Percentiles rank a stretch among this genome's conserved stretches.
Evolutionary conservation across 352 stramenopile species (phyloP).

Genomic region (Phytophthora ohioensis): DNA sequence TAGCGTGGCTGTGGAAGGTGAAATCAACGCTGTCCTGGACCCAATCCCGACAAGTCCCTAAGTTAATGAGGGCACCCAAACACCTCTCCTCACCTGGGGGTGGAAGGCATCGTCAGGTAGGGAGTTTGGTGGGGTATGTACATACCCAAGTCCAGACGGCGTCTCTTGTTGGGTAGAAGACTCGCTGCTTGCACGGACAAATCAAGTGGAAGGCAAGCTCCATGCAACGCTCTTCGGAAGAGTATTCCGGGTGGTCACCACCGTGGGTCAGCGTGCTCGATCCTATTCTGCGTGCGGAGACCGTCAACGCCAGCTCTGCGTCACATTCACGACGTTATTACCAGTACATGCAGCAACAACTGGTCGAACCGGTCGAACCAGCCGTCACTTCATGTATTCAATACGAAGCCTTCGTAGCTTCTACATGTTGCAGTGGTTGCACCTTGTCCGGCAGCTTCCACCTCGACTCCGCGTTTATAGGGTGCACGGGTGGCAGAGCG

Average conservation of each 20-base stretch:
- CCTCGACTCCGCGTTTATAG: too few species aligned
- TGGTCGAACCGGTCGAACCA: not conserved
- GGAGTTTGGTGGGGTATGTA: too few species aligned
- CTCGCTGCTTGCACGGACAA: not conserved
- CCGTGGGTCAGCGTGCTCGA: too few species aligned
- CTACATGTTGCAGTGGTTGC: not conserved
- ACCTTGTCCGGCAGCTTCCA: not conserved
- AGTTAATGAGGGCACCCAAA: too few species aligned
- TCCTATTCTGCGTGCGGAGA: slow-evolving; percentile 1
- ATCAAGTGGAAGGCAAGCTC: slow-evolving; percentile 12
- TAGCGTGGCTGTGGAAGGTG: too few species aligned
- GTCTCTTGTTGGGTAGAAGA: not conserved
- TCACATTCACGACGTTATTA: not conserved
- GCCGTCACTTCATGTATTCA: not conserved
- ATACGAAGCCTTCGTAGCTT: not conserved
- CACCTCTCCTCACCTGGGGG: too few species aligned
- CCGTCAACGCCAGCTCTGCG: not conserved
- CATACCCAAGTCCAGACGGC: not conserved
- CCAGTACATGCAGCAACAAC: not conserved
- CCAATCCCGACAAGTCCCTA: too few species aligned
- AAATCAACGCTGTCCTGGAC: too few species aligned
- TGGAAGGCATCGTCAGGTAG: too few species aligned
- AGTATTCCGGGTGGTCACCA: too few species aligned
- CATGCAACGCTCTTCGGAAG: not conserved
- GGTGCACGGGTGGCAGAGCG: too few species aligned